Conservation (phyloP, 2,329 filamentous ascomycete species). For the Claviceps sp. region DNA sequence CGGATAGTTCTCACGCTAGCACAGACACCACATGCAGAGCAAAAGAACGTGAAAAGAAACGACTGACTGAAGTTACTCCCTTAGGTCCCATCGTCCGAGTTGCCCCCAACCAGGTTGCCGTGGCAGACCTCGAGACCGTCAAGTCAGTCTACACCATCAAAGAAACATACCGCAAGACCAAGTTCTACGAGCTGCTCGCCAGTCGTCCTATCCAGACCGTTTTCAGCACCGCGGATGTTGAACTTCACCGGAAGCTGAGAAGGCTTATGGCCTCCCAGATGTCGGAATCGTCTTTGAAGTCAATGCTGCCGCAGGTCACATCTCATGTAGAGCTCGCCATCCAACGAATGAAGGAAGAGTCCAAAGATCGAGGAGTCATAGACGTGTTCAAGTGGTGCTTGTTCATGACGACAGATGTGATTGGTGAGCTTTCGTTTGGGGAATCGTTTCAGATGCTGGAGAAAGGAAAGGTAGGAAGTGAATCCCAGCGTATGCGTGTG, state of each 20-base stretch:
- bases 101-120: constrained; percentile 12
- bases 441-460: constrained; percentile 40
- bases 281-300: constrained; percentile 22
- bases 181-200: constrained; percentile 13
- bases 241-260: constrained; percentile 25
- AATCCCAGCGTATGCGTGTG: no score
- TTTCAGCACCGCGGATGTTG: constrained; percentile 26
- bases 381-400: constrained; percentile 42
- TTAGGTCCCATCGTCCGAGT: constrained; percentile 15
- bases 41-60: not conserved
- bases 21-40: no score
- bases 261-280: constrained; percentile 28
- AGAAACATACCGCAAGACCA: constrained; percentile 13
- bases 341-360: constrained; percentile 29
- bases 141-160: constrained; percentile 20
- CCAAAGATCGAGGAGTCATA: constrained; percentile 17
- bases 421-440: constrained; percentile 40
- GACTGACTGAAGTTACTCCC: no score
- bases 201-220: constrained; percentile 10
- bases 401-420: constrained; percentile 40
- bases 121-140: constrained; percentile 11
- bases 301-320: constrained; percentile 20
- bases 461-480: constrained; percentile 26
- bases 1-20: no score
- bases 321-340: constrained; percentile 26